Conservation (phyloP, 768 basidiomycete species). For the Cubamyces lactineus region DNA sequence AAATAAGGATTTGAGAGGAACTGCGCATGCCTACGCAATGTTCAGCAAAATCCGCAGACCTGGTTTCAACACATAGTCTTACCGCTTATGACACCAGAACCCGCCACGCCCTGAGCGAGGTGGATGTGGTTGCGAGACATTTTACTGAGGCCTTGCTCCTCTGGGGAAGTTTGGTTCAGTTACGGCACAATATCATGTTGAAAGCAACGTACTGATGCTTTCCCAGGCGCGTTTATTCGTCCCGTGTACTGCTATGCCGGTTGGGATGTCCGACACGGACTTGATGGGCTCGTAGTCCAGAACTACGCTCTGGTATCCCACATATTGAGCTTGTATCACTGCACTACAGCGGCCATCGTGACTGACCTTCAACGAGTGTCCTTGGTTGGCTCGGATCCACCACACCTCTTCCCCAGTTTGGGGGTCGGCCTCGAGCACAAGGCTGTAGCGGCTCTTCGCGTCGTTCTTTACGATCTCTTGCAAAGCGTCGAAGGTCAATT, state of each 20-base stretch:
- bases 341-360: background rate
- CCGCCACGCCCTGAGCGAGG: slow-evolving; percentile 77
- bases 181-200: background rate
- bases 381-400: slow-evolving; percentile 92
- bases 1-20: slow-evolving; percentile 79
- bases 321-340: background rate
- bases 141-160: slow-evolving; percentile 69
- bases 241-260: slow-evolving; percentile 78
- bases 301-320: slow-evolving; percentile 56
- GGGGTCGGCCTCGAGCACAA: slow-evolving; percentile 53
- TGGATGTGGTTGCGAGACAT: slow-evolving; percentile 95
- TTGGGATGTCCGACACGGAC: slow-evolving; percentile 64
- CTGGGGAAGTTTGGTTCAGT: slow-evolving; percentile 41
- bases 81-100: slow-evolving; percentile 78
- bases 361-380: slow-evolving; percentile 79
- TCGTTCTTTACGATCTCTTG: slow-evolving; percentile 70
- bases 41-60: background rate
- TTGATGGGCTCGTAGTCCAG: slow-evolving; percentile 65
- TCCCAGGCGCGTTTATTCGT: slow-evolving; percentile 74
- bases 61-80: slow-evolving; percentile 29
- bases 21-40: slow-evolving; percentile 71
- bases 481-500: slow-evolving; percentile 55
- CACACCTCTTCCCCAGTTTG: slow-evolving; percentile 48
- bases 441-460: slow-evolving; percentile 65
- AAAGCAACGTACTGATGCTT: slow-evolving; percentile 54